Conservation (phyloP, 129 eudicot genomes). For the Tanacetum coccineum region DNA sequence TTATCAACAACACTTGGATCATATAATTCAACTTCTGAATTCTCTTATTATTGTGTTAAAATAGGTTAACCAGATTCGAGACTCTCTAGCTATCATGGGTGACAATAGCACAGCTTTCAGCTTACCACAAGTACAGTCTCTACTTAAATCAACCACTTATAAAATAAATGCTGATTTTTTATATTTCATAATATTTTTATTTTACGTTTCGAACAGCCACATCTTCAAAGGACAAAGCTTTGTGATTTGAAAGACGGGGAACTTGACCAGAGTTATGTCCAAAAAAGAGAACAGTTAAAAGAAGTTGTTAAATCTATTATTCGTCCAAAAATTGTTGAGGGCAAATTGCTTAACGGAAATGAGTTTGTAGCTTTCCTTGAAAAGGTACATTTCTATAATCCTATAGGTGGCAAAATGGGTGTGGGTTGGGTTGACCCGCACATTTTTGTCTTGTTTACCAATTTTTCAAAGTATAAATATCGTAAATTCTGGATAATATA, state of each 20-base stretch:
- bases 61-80: conserved; percentile 97
- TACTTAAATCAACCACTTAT: background rate
- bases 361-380: conserved; percentile 84
- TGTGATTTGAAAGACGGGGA: conserved; percentile 91
- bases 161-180: too few species aligned
- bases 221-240: conserved; percentile 90
- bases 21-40: conserved; percentile 7
- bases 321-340: conserved; percentile 93
- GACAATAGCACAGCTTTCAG: conserved; percentile 98
- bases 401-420: background rate
- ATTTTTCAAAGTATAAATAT: too few species aligned
- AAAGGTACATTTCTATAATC: conserved; percentile 49
- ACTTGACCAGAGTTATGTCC: conserved; percentile 73
- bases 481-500: too few species aligned
- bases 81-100: conserved; percentile 91
- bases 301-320: conserved; percentile 65
- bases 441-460: too few species aligned
- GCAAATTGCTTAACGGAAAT: conserved; percentile 75
- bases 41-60: background rate
- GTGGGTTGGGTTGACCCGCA: background rate
- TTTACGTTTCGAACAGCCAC: conserved; percentile 57
- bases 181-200: conserved; percentile 10
- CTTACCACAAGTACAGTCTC: conserved; percentile 73
- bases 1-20: background rate
- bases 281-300: conserved; percentile 75